Evolutionary conservation across 169 alveolate species (phyloP).

Genomic region (Plasmodium knowlesi): DNA sequence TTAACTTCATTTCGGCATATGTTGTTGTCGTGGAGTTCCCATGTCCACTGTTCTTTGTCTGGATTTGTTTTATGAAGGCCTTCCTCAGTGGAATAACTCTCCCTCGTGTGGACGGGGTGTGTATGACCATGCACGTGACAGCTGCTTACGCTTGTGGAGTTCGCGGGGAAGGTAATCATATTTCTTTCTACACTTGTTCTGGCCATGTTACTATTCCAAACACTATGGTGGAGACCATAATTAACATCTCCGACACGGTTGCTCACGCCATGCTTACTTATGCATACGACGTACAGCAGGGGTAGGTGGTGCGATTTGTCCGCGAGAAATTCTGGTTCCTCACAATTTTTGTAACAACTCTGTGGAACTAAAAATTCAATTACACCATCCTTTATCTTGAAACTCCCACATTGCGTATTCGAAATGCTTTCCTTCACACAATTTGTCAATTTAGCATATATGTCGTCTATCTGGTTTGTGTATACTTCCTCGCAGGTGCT

Average conservation of each 20-base stretch:
- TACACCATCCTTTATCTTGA: slow-evolving; percentile 16
- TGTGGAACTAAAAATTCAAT: slow-evolving; percentile 61
- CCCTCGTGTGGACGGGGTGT: background rate
- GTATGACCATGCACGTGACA: background rate
- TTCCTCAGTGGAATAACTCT: background rate
- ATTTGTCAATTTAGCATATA: slow-evolving; percentile 33
- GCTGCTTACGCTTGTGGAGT: background rate
- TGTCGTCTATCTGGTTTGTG: slow-evolving; percentile 42
- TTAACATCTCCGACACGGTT: background rate
- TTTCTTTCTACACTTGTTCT: background rate
- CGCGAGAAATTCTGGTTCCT: slow-evolving; percentile 17
- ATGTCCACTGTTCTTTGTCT: background rate
- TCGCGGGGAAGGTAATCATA: background rate
- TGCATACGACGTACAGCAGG: slow-evolving; percentile 45
- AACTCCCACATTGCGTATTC: background rate
- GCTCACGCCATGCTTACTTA: slow-evolving; percentile 42
- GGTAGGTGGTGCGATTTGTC: slow-evolving; percentile 19
- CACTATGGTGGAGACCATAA: background rate
- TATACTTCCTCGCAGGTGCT: slow-evolving; percentile 37
- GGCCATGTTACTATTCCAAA: background rate
- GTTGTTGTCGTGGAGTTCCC: background rate
- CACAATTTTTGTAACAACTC: slow-evolving; percentile 59
- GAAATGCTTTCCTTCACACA: slow-evolving; percentile 23
- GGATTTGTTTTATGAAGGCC: background rate
- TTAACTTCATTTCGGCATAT: slow-evolving; percentile 43